These are phyloP conservation scores for Leishmania lainsoni DNA, from an alignment of 208 protist species.

Conservation along the genomic window DNA sequence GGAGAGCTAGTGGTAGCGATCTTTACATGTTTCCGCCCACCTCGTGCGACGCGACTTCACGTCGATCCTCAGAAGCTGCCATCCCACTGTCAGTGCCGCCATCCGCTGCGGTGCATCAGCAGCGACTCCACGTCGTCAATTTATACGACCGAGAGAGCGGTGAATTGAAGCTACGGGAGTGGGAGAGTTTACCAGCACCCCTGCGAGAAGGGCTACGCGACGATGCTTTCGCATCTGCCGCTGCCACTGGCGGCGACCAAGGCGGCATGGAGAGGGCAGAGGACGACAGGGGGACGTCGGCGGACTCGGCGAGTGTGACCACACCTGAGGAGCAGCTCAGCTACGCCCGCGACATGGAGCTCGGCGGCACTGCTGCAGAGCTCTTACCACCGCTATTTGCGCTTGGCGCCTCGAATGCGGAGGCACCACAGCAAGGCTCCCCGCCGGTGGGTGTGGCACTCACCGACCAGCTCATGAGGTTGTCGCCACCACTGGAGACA, in stretches of 20 bases:
- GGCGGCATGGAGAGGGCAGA: background rate
- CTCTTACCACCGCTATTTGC: background rate
- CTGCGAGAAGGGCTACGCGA: background rate
- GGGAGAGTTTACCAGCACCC: background rate
- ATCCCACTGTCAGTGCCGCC: background rate
- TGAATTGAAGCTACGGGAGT: background rate
- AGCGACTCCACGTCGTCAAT: background rate
- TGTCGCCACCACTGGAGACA: background rate
- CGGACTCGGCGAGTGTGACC: constrained; percentile 7
- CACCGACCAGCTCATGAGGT: constrained; percentile 20
- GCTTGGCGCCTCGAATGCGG: background rate
- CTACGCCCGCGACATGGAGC: background rate
- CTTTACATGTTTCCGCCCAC: background rate
- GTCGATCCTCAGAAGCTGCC: background rate
- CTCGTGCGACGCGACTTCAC: background rate
- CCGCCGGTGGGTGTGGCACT: constrained; percentile 12
- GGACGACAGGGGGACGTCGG: constrained; percentile 1
- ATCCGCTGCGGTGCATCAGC: background rate
- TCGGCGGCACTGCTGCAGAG: background rate
- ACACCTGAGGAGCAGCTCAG: constrained; percentile 29
- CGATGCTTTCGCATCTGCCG: background rate
- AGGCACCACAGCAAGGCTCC: background rate
- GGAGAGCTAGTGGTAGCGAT: background rate
- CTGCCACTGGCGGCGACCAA: background rate
- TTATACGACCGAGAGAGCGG: background rate